phyloP scores from a whole-genome alignment of 139 green algal genomes.

The Chlorella sp. region DNA sequence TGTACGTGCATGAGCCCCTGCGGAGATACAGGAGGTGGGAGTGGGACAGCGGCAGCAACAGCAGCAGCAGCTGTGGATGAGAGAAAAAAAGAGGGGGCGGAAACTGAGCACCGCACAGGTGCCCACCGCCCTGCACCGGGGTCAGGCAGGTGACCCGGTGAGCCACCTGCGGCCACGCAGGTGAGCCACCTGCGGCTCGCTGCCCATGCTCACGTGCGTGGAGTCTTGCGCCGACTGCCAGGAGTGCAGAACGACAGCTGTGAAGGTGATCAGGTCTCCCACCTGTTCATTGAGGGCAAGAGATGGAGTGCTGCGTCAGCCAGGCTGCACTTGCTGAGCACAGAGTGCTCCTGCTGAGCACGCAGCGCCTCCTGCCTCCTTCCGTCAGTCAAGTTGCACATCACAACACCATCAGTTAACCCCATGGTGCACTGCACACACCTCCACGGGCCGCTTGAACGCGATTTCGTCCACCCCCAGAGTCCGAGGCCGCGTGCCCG shows the following conservation, averaged over 20 bases:
- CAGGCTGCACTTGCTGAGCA: too few relatives aligned
- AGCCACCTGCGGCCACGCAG: too few relatives aligned
- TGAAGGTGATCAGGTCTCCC: conserved; percentile 77
- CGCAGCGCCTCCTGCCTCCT: too few relatives aligned
- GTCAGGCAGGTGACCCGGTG: too few relatives aligned
- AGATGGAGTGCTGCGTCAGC: too few relatives aligned
- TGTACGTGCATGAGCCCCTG: conserved; percentile 45
- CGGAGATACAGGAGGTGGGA: not conserved
- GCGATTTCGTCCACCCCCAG: conserved; percentile 55
- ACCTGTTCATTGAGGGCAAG: too few relatives aligned
- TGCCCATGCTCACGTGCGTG: not conserved
- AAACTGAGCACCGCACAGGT: not conserved
- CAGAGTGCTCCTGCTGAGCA: too few relatives aligned
- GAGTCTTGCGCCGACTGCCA: not conserved
- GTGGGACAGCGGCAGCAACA: not conserved
- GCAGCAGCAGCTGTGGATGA: not conserved
- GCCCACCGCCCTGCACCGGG: not conserved
- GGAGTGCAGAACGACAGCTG: conserved; percentile 55
- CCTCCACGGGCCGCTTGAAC: conserved; percentile 72
- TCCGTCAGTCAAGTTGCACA: too few relatives aligned
- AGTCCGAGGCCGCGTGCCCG: conserved; percentile 50
- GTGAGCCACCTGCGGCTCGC: too few relatives aligned
- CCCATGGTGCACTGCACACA: too few relatives aligned
- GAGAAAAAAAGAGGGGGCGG: not conserved
- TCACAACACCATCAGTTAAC: too few relatives aligned